Base-by-base conservation (phyloP, 257 asterid genomes). In the Penstemon barbatus region DNA sequence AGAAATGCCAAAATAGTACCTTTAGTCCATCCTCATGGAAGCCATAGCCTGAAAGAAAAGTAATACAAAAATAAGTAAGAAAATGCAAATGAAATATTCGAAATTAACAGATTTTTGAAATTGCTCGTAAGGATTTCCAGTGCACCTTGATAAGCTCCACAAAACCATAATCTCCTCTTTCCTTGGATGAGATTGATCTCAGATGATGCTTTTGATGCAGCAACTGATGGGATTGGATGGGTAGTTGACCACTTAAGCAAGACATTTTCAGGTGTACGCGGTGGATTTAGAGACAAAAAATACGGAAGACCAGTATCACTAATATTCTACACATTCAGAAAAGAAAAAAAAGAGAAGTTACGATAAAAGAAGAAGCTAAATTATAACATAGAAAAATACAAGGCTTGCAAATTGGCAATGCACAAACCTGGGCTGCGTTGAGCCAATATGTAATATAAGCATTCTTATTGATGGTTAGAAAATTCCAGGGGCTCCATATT, bases 181-280 rank as follows among this genome's bases (percentile, higher is more conserved):
- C 97, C 99, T 81, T 93, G 97, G 78, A 89, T 90, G 41, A 79
- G 77, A 67, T 79, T 40, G 44, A 94, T 80, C 81, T 84, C 84
- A 57, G 80, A 69, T 6, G 95, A 84, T 52, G 99, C 97, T 81
- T 79, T 94, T 15, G 89, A 70, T 68, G 99, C 96, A 62, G 96
- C 91, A 55, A 94, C 99, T 0, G 97, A 90, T 68, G 97, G 97
- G 56, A 94, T 84, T 8, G 97, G 97, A 52, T 94, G 99, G 40
- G 97, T 90, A 0, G 97, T 91, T 10, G 87, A 70, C 99, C 99
- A 94, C 76, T 84, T 83, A 18, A 94, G 87, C 71, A 87, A 68
- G 0, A 87, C 79, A 44, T 87, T 70, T 8, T 87, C 77, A 0
- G 99, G 99, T 3, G 78, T 70, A 13, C 65, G 72, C 51, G 97